phyloP scores from a whole-genome alignment of 2,329 filamentous ascomycete genomes.

The Pseudogymnoascus sp. region DNA sequence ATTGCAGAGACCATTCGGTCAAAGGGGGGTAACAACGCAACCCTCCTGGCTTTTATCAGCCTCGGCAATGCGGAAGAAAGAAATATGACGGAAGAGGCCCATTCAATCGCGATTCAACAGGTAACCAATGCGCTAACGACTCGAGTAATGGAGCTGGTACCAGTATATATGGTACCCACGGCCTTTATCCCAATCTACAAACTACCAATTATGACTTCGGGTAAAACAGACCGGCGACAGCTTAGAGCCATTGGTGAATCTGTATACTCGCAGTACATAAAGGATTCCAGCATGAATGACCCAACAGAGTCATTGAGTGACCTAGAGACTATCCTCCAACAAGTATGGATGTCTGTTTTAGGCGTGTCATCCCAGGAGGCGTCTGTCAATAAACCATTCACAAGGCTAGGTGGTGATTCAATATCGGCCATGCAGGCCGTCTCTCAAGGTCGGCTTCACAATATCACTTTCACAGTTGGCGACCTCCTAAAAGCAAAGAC shows the following conservation, averaged over 20 bases:
- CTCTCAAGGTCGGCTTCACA: conserved; percentile 11
- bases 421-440: conserved; percentile 22
- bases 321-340: neutral
- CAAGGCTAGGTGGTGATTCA: conserved; percentile 16
- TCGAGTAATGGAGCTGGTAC: conserved; percentile 8
- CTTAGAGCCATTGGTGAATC: neutral
- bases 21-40: neutral
- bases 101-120: neutral
- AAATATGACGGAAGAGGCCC: conserved; percentile 9
- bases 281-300: conserved; percentile 15
- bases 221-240: conserved; percentile 14
- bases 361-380: neutral
- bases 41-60: neutral
- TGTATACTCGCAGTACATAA: neutral
- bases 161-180: conserved; percentile 19
- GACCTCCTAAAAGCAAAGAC: conserved; percentile 19
- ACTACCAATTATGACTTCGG: conserved; percentile 14
- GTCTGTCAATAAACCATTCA: conserved; percentile 12
- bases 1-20: neutral
- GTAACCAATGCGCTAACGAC: conserved; percentile 3
- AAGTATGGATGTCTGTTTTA: neutral
- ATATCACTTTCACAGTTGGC: conserved; percentile 15
- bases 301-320: neutral
- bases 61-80: neutral
- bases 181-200: neutral